Conservation (phyloP, 805 yeast species). For the Pichia nanzhaoensis region DNA sequence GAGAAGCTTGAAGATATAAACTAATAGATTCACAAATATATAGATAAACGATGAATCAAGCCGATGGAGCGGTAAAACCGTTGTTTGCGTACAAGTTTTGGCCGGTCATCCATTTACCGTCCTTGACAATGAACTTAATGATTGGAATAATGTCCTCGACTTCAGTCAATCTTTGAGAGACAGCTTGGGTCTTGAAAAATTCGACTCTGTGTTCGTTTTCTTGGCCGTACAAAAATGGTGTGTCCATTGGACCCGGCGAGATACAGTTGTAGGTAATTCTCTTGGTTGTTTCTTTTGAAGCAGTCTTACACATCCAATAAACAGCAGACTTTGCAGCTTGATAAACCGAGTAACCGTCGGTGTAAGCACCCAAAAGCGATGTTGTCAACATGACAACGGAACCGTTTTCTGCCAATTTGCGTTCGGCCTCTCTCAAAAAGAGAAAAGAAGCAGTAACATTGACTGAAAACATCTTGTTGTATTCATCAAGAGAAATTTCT, state of each 20-base stretch:
- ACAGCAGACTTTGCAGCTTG: conserved; percentile 56
- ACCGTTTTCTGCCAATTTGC: conserved; percentile 44
- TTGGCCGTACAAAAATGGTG: conserved; percentile 58
- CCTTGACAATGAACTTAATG: conserved; percentile 50
- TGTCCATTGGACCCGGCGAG: conserved; percentile 65
- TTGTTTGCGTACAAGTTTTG: conserved; percentile 61
- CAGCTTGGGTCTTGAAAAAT: conserved; percentile 46
- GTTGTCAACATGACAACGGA: conserved; percentile 53
- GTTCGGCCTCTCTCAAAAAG: conserved; percentile 52
- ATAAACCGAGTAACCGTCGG: conserved; percentile 44
- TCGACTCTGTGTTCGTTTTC: conserved; percentile 47
- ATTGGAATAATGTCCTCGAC: conserved; percentile 59
- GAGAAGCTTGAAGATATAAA: too few relatives aligned
- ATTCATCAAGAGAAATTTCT: conserved; percentile 49
- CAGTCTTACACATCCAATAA: conserved; percentile 44
- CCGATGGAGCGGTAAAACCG: conserved; percentile 53
- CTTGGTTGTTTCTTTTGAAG: conserved; percentile 48
- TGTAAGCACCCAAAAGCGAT: conserved; percentile 59
- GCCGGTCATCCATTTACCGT: conserved; percentile 66
- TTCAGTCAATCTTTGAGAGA: conserved; percentile 47
- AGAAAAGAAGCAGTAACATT: conserved; percentile 58
- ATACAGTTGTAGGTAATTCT: conserved; percentile 47
- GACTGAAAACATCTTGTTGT: conserved; percentile 43
- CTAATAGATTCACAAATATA: too few relatives aligned
- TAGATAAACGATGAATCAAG: background rate